Evolutionary conservation across 2,329 filamentous ascomycete genomes (phyloP), one percentile per base, ranked within the genome.

Genomic region (Chaetoscypha palmicola): DNA sequence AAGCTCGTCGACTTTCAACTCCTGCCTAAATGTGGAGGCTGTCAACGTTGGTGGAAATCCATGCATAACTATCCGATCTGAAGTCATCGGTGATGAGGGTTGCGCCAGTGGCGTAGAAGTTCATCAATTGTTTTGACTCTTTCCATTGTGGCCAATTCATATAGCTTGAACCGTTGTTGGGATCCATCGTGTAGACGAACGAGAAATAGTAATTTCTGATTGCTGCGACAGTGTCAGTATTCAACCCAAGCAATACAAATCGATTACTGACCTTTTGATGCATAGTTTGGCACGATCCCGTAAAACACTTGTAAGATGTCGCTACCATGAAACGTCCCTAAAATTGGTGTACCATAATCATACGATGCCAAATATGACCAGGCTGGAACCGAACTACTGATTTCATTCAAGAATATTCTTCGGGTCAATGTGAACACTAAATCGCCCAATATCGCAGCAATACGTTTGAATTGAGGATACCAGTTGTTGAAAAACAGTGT

Each of bases 321-420:
- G 1, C 73, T 77, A 11, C 65, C 81, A 61, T 92, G 87, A 64
- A 87, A 84, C 0, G 85, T 90, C 14, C 87, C 86, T 0, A 91
- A 62, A 37, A 90, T 64, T 0, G 86, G 81, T 0, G 79, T 82
- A 8, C 81, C 81, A 58, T 81, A 78, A 66, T 83, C 64, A 64
- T 90, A 90, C 0, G 78, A 81, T 0, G 81, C 66, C 1, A 92
- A 72, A 64, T 89, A 92, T 0, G 81, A 86, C 84, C 84, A 92
- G 1, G 70, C 67, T 0, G 79, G 78, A 0, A 88, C 76, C 10
- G 67, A 64, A 1, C 64, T 42, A 0, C 61, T 57, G 1, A 76
- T 62, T 0, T 57, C 46, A 10, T 70, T 58, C 17, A 92, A 73
- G 61, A 86, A 81, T 4, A 72, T 48, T 12, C 86, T 78, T 1